Percentiles rank a stretch among this genome's conserved stretches.
phyloP scores from a whole-genome alignment of 495 filamentous ascomycete genomes.

The Friedmanniomyces endolithicus region DNA sequence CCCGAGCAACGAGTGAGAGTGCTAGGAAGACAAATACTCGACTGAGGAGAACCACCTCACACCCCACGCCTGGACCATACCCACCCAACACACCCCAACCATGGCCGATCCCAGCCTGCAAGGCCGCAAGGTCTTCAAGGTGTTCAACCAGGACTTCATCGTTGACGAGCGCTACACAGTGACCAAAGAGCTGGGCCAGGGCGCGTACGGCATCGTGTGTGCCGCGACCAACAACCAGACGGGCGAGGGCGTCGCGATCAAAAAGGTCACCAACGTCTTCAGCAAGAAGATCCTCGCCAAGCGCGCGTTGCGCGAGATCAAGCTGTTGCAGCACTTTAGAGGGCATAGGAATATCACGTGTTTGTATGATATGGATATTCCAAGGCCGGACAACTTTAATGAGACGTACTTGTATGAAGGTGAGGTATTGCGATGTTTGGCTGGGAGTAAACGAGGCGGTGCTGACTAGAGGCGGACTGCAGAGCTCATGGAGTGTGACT shows the following conservation, averaged over 20 bases:
- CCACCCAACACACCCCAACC: not conserved
- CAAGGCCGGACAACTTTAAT: conserved; percentile 94
- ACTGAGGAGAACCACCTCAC: too few relatives aligned
- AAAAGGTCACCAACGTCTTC: conserved; percentile 99
- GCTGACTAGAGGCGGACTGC: not conserved
- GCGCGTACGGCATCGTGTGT: conserved; percentile 97
- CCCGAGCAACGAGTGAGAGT: too few relatives aligned
- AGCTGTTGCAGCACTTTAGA: conserved; percentile 94
- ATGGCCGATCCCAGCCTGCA: conserved; percentile 15
- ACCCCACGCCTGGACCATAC: not conserved
- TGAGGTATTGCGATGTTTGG: conserved; percentile 27
- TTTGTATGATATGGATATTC: conserved; percentile 99
- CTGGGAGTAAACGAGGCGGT: not conserved
- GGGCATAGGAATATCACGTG: conserved; percentile 80
- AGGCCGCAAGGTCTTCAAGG: conserved; percentile 94
- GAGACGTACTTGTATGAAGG: conserved; percentile 98
- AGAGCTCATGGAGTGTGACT: conserved; percentile 99
- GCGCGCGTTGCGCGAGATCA: conserved; percentile 93
- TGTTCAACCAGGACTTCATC: conserved; percentile 99
- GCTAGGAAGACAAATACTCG: not conserved
- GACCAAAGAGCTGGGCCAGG: conserved; percentile 95
- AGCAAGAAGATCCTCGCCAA: conserved; percentile 99
- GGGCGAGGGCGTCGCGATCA: conserved; percentile 93
- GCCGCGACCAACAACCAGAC: conserved; percentile 86
- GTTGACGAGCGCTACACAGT: conserved; percentile 97